Evolutionary conservation across 495 filamentous ascomycete species (phyloP), one percentile per base, ranked within the genome.

Genomic region (Immersiella caudata): DNA sequence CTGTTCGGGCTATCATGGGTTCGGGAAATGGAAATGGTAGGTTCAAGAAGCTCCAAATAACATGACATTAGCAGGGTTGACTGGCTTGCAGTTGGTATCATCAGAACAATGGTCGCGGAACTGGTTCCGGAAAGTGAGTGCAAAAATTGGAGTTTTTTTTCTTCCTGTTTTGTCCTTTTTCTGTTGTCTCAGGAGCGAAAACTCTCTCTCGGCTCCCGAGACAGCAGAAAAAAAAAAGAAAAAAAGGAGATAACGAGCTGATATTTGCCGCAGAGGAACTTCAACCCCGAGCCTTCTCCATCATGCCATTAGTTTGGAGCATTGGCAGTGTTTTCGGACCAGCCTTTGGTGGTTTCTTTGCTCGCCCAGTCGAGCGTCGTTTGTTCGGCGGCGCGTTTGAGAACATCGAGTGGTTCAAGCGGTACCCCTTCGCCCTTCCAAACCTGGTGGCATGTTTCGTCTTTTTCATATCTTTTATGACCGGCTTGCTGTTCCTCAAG

Each of bases 301-400:
- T 95, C 67, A 96, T 97, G 92, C 91, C 92, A 20, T 76, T 96
- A 11, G 87, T 87, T 33, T 93, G 91, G 90, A 90, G 87, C 11
- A 83, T 93, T 59, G 93, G 93, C 0, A 89, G 86, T 51, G 90
- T 97, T n/a, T 88, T 97, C 74, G 94, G 94, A 0, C 94, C 94
- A 2, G 87, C 89, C 1, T 89, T 97, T 71, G 94, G 94, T 25
- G 94, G 94, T 2, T 87, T 90, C 49, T 87, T 98, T 62, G 90
- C 93, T 8, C 87, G 90, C 62, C 94, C 94, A 2, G 86, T 88
- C 0, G 87, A 90, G 52, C 85, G 91, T 71, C 82, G 80, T 61
- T 91, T 91, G 11, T 46, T 46, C 14, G 40, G 40, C 3, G 78
- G 77, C 14, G 62, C 91, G 18, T 95, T 94, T 75, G 88, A 88